Evolutionary conservation across 345 rosid genomes (phyloP), one percentile per base, ranked within the genome.

Genomic region (Kandelia obovata): DNA sequence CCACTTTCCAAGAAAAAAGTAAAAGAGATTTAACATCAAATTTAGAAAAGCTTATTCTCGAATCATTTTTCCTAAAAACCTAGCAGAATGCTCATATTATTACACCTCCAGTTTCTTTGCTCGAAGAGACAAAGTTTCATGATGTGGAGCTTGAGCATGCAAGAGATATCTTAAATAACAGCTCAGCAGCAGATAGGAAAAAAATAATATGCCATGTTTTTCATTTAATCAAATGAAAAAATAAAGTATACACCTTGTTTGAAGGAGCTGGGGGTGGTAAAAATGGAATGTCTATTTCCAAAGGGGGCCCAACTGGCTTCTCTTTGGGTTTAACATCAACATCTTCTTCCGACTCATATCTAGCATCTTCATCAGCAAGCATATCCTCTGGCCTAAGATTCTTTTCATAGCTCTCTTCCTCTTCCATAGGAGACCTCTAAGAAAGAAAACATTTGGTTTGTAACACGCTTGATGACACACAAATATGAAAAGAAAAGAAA

Each of bases 271-370:
- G 99, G 64, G 96, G 91, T 69, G 77, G 79, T 43, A 83, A 86
- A 81, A 95, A 75, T 17, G 97, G 99, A 79, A 90, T 81, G 78
- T 90, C 97, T 67, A 95, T 75, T 77, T 88, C 96, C 83, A 92
- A 69, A 5, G 99, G 99, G 46, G 97, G 96, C 0, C 97, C 97
- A 70, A 87, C 81, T 67, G 97, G 99, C 79, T 78, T 95, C 85
- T 92, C 96, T 78, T 84, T 95, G 21, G 76, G 79, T 74, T 84
- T 92, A 77, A 78, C 67, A 70, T 89, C 99, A 73, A 84, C 69
- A 72, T 95, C 99, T 25, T 53, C 58, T n/a, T 53, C 58, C 7
- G 27, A 53, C 10, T 53, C 27, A 7, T 53, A 53, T 53, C 26
- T 25, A 53, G 58, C 58, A 21, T 92, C 93, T 79, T 90, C 97